phyloP scores from a whole-genome alignment of 2,329 filamentous ascomycete genomes.

The Aaosphaeria pasadenensis region DNA sequence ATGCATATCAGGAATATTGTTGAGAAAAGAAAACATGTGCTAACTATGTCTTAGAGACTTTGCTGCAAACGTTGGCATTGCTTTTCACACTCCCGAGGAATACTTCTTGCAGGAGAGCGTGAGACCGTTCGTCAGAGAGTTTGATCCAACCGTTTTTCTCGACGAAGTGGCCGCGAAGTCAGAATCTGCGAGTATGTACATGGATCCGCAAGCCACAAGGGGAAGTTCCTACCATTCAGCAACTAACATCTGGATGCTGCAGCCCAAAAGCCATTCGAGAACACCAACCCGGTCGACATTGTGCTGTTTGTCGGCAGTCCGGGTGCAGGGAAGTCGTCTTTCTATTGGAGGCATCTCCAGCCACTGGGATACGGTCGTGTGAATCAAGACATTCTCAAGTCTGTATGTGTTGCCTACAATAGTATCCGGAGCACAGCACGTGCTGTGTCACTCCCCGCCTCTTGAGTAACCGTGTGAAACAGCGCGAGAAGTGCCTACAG shows the following conservation, averaged over 20 bases:
- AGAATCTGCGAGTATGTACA: slow-evolving; percentile 33
- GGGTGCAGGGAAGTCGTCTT: slow-evolving; percentile 87
- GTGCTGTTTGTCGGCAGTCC: slow-evolving; percentile 87
- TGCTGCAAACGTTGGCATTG: slow-evolving; percentile 77
- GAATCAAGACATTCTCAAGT: slow-evolving; percentile 88
- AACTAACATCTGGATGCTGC: slow-evolving; percentile 15
- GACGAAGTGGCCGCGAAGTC: slow-evolving; percentile 17
- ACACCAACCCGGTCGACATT: slow-evolving; percentile 66
- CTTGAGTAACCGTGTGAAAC: slow-evolving; percentile 34
- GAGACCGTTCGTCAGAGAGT: slow-evolving; percentile 64
- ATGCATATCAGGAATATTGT: neutral
- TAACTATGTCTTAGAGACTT: slow-evolving; percentile 56
- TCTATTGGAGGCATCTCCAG: slow-evolving; percentile 75
- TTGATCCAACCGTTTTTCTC: slow-evolving; percentile 59
- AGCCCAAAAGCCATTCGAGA: slow-evolving; percentile 47
- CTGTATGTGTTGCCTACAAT: slow-evolving; percentile 42
- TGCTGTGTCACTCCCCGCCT: slow-evolving; percentile 19
- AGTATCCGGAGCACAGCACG: slow-evolving; percentile 20
- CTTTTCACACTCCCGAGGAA: slow-evolving; percentile 85
- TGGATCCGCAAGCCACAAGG: slow-evolving; percentile 15
- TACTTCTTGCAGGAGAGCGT: slow-evolving; percentile 73
- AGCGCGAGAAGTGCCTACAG: slow-evolving; percentile 66
- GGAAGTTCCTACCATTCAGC: slow-evolving; percentile 4
- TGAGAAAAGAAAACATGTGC: slow-evolving; percentile 1
- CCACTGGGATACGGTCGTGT: slow-evolving; percentile 78